phyloP scores from a whole-genome alignment of 2,329 filamentous ascomycete genomes.

The Monosporascus sp. region DNA sequence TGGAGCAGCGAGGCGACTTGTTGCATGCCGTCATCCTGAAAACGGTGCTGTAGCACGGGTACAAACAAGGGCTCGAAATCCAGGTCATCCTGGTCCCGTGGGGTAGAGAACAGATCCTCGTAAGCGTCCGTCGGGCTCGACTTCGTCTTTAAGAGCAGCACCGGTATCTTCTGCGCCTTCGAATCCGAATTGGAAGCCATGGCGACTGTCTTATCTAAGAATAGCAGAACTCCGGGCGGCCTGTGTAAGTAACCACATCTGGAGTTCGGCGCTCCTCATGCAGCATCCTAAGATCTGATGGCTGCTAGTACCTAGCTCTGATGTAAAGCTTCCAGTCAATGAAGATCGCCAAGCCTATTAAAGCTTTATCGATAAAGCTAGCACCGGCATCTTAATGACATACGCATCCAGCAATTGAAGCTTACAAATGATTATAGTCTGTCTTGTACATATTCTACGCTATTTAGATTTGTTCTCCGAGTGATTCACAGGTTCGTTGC shows the following conservation, averaged over 20 bases:
- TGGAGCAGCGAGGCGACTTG: constrained; percentile 47
- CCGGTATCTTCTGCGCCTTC: constrained; percentile 34
- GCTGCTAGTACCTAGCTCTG: no score
- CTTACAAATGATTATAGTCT: not conserved
- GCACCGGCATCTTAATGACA: not conserved
- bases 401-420: not conserved
- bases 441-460: not conserved
- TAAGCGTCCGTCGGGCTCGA: constrained; percentile 69
- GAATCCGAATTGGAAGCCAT: constrained; percentile 11
- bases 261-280: no score
- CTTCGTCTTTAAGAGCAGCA: constrained; percentile 73
- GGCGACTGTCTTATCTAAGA: not conserved
- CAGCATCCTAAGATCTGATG: no score
- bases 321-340: no score
- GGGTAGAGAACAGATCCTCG: constrained; percentile 56
- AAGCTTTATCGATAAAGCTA: constrained; percentile 27
- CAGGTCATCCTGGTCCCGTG: constrained; percentile 27
- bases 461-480: not conserved
- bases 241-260: no score
- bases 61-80: constrained; percentile 63
- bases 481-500: not conserved
- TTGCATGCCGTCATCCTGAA: constrained; percentile 54
- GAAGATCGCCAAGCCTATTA: not conserved
- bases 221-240: not conserved
- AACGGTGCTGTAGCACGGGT: constrained; percentile 68